These are phyloP conservation scores for Phytophthora sp. DNA, from an alignment of 352 stramenopile genomes.

Conservation along the genomic window DNA sequence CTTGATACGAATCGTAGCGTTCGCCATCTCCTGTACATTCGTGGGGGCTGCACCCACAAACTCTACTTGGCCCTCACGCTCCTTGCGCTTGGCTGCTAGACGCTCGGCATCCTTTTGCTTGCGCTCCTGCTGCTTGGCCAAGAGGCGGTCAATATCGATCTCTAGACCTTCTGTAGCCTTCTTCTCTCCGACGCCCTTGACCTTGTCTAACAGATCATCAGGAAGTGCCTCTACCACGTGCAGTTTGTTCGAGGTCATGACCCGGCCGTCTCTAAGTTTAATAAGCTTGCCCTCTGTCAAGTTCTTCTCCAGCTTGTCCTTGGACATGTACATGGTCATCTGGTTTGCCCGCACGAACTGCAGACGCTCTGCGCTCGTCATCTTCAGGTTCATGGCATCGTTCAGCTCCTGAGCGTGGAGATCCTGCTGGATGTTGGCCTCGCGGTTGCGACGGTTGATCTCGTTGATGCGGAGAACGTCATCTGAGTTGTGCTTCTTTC, in stretches of 20 bases:
- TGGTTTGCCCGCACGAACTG: slow-evolving; percentile 86
- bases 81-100: slow-evolving; percentile 49
- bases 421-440: slow-evolving; percentile 84
- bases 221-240: slow-evolving; percentile 83
- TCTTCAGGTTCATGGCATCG: slow-evolving; percentile 74
- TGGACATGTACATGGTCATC: slow-evolving; percentile 87
- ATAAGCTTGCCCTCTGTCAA: slow-evolving; percentile 79
- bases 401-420: slow-evolving; percentile 78
- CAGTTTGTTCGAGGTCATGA: slow-evolving; percentile 88
- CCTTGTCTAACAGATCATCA: slow-evolving; percentile 70
- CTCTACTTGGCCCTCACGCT: slow-evolving; percentile 60
- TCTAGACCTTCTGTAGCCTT: slow-evolving; percentile 46
- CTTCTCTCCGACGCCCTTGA: slow-evolving; percentile 46
- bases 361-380: slow-evolving; percentile 83
- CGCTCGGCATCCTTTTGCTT: slow-evolving; percentile 61
- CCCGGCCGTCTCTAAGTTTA: slow-evolving; percentile 68
- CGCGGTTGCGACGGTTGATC: slow-evolving; percentile 85
- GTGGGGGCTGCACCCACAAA: slow-evolving; percentile 63
- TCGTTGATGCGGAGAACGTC: slow-evolving; percentile 87
- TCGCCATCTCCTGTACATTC: slow-evolving; percentile 75
- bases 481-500: slow-evolving; percentile 77
- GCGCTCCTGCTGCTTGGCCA: slow-evolving; percentile 74
- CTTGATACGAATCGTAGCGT: slow-evolving; percentile 82
- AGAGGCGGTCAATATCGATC: slow-evolving; percentile 78
- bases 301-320: slow-evolving; percentile 86